Evolutionary conservation across 352 stramenopile species (phyloP), one percentile per base, ranked within the genome.

Genomic region (Halophytophthora polymorphica): DNA sequence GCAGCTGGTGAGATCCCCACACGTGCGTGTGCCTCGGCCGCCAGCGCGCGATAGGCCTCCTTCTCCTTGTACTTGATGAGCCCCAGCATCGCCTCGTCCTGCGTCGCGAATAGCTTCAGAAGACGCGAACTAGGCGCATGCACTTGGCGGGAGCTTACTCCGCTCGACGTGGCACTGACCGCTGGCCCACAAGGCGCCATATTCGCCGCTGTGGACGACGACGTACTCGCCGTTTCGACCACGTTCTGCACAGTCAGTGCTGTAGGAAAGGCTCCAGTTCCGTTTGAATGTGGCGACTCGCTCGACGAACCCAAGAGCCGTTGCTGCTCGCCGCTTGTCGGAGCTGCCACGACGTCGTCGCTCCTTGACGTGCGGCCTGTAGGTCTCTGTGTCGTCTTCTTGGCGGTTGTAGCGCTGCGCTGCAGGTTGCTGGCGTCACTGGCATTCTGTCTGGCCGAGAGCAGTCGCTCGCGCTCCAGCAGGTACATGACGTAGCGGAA

Each of bases 31-130:
- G 67, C 63, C n/a, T 81, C 57, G 5, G 70, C 61, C 13, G 54
- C 64, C 17, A 69, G 13, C 23, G 65, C 65, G 0, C 61, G 57
- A 28, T 68, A 48, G 5, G 35, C 67, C 3, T 71, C 66, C 22
- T 75, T 83, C 59, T 91, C 73, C 36, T 86, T 81, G 56, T 64
- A 87, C 57, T 71, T 71, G 61, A 91, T 87, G 13, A 88, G 60
- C 8, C 69, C 65, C 19, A 83, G 39, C 53, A 91, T 71, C 11
- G 72, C 62, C 28, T 66, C 50, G 44, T 89, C 81, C 23, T 91
- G 71, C 25, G 67, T 48, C 1, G 61, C 61, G n/a, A 89, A 77
- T 18, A 91, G 64, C 21, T 69, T 42, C 1, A 81, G 36, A 2
- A 89, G 46, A 7, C 73, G 73, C 5, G 58, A 48, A 18, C 56